Conservation (phyloP, 257 asterid species). For the Scutellaria barbata region DNA sequence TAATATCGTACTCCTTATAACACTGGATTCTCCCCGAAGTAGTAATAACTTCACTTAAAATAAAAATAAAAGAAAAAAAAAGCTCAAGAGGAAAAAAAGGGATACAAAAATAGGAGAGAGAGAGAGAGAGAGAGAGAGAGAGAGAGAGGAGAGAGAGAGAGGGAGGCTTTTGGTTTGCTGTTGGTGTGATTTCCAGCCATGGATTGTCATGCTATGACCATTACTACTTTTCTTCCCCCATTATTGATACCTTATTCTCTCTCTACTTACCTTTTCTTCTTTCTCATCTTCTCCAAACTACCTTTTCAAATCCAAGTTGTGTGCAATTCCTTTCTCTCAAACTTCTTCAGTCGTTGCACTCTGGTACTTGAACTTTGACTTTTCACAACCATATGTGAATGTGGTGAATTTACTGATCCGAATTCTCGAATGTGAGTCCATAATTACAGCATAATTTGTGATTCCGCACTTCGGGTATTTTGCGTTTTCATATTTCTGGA, state of each 20-base stretch:
- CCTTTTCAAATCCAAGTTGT: conserved; percentile 26
- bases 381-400: conserved; percentile 20
- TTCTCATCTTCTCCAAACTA: conserved; percentile 27
- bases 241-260: conserved; percentile 40
- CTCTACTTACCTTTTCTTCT: conserved; percentile 36
- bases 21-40: conserved; percentile 35
- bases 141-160: conserved; percentile 25
- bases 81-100: background rate
- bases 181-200: conserved; percentile 59
- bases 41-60: background rate
- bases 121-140: conserved; percentile 29
- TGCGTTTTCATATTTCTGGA: conserved; percentile 1
- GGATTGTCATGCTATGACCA: conserved; percentile 64
- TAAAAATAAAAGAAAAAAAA: background rate
- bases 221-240: conserved; percentile 49
- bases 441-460: conserved; percentile 19
- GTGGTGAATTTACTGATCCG: conserved; percentile 1
- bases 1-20: conserved; percentile 23
- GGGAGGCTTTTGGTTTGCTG: conserved; percentile 41
- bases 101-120: background rate
- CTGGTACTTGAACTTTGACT: conserved; percentile 41
- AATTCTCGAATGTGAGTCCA: conserved; percentile 26
- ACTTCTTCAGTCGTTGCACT: conserved; percentile 15
- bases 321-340: conserved; percentile 30
- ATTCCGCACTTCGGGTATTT: background rate